Evolutionary conservation across 305 asterid genomes (phyloP).

Genomic region (Plantago rigida): DNA sequence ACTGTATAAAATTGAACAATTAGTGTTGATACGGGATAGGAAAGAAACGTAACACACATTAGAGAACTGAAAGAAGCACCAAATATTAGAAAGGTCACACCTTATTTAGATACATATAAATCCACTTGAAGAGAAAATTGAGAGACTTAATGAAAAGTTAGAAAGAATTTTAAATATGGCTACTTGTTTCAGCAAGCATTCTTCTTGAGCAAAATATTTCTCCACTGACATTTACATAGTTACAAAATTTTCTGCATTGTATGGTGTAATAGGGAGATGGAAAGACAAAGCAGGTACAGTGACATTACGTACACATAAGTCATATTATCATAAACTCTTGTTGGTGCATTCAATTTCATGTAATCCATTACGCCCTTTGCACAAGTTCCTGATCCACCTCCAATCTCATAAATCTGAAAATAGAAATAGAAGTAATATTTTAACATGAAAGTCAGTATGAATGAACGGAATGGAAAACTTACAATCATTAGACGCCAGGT

Average conservation of each 20-base stretch:
- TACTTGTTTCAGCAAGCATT: neutral
- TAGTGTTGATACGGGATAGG: slow-evolving; percentile 18
- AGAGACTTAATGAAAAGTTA: neutral
- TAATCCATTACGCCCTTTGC: slow-evolving; percentile 98
- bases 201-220: slow-evolving; percentile 5
- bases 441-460: slow-evolving; percentile 17
- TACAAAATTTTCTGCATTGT: neutral
- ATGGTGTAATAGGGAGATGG: neutral
- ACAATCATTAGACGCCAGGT: slow-evolving; percentile 1
- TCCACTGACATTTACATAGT: neutral
- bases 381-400: slow-evolving; percentile 99
- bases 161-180: neutral
- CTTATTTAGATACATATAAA: neutral
- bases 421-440: slow-evolving; percentile 11
- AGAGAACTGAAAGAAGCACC: neutral
- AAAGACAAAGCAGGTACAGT: slow-evolving; percentile 7
- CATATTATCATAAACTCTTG: slow-evolving; percentile 83
- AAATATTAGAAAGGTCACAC: neutral
- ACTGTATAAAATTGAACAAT: slow-evolving; percentile 39
- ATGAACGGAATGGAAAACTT: slow-evolving; percentile 1
- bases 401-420: slow-evolving; percentile 91
- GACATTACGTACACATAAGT: slow-evolving; percentile 55
- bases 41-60: slow-evolving; percentile 5
- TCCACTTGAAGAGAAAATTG: too few relatives aligned
- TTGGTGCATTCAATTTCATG: slow-evolving; percentile 81